Base-by-base conservation (phyloP, 306 rosid species). In the Benincasa hispida region DNA sequence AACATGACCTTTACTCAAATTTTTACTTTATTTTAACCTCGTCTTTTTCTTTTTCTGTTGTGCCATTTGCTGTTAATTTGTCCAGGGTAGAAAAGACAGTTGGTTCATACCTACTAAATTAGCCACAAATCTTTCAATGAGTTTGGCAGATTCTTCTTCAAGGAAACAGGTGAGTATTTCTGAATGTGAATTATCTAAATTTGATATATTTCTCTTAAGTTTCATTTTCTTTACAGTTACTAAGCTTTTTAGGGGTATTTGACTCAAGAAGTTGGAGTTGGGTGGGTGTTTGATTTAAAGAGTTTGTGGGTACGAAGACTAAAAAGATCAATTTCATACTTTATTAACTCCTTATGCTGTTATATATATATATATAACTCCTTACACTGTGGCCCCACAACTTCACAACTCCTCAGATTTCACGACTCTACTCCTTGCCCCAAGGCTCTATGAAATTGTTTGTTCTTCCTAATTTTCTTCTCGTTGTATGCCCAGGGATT, bases 101-200 rank as follows among this genome's bases (percentile, higher is more conserved):
- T 94, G 99, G 97, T 92, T 94, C 81, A 84, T 94, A 80, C 99
- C 99, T 72, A 90, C 99, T 9, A 92, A 89, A 87, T 86, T 94
- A 87, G 97, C 96, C 39, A 89, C 97, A 78, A 92, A 94, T 85
- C 99, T 94, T 78, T 94, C 97, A 76, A 84, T 90, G 84, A 92
- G 97, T 92, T 79, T 94, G 86, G 78, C 97, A 41, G 97, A 90
- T 81, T 84, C 96, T 39, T 84, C 97, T 56, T 83, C 96, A 18
- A 84, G 99, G 81, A 94, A 92, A 83, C 81, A 89, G 87, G 99
- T 92, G 8, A 68, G 74, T 68, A 3, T 68, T 68, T 65, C 50
- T 22, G 21, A 68, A 12, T 45, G 51, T 5, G 5, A 45, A 21
- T 21, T 68, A 42, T 37, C 21, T 68, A 10, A 24, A 13, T 41